Base-by-base conservation (phyloP, 31 red algal genomes). In the Odonthalia washingtoniensis region DNA sequence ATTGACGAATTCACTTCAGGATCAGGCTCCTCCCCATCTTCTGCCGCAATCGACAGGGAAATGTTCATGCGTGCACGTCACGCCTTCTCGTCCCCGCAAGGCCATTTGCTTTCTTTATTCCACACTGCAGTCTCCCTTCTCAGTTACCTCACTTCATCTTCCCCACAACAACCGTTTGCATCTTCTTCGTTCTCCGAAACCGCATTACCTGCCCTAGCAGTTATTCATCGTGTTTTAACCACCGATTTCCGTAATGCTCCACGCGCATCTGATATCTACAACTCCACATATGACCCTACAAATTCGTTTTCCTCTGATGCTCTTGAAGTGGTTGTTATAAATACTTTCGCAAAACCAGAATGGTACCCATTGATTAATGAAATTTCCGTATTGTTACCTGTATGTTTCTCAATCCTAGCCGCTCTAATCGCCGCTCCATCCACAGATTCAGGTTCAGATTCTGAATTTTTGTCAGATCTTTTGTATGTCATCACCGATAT, bases 241-340 rank as follows among this genome's bases (percentile, higher is more conserved):
- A 80, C 45, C 6, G 76, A 80, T 57, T 80, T 60, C 35, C 17
- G 36, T 32, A 14, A 9, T 57, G 66, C 66, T 70, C 66, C 66
- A 28, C 66, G 9, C 27, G 45, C 32, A 57, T n/a, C 62, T 12
- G 60, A 68, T 30, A 37, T 24, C 41, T 37, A 24, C 38, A 21
- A 43, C 64, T 46, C 57, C 32, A 21, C 67, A n/a, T 60, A 80
- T 49, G 76, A 39, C 6, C 40, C 40, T 4, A 38, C 41, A n/a
- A 46, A 32, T 80, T n/a, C 45, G 33, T 28, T 32, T 26, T 39
- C 40, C 17, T 26, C 40, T 17, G 79, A 82, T 38, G 37, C 53
- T 68, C 33, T 82, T 16, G 79, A 82, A 34, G 61, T 37, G 16
- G 79, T 82, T 16, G 79, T 82, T 31, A 82, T 82, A 18, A 82